These are phyloP conservation scores for Tuber aestivum DNA, from an alignment of 495 filamentous ascomycete genomes.

Conservation along the genomic window DNA sequence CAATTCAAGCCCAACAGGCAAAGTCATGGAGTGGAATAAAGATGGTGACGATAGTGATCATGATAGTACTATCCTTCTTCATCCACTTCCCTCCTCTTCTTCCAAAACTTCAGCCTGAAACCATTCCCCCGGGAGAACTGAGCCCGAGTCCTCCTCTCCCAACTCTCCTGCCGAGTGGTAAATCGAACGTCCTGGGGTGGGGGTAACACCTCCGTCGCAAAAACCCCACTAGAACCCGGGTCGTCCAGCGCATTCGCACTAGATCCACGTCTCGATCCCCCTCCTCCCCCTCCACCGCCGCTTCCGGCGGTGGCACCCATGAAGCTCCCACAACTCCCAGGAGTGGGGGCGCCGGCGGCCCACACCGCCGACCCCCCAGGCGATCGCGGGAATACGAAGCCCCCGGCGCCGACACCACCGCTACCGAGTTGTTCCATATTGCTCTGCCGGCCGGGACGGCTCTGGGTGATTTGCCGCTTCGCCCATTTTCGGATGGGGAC, in stretches of 20 bases:
- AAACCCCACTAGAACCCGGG: conserved; percentile 7
- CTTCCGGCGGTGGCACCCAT: neutral
- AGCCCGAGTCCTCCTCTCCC: conserved; percentile 34
- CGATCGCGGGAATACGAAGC: neutral
- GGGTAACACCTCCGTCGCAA: conserved; percentile 3
- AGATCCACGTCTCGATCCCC: neutral
- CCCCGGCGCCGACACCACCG: neutral
- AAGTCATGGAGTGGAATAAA: neutral
- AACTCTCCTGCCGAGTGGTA: conserved; percentile 34
- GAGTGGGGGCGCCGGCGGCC: neutral
- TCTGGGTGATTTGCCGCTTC: conserved; percentile 29
- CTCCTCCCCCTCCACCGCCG: neutral
- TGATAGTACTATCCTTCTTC: neutral
- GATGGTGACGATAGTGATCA: neutral
- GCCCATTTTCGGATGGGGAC: conserved; percentile 37
- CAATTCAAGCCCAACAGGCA: neutral
- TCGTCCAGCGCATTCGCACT: neutral
- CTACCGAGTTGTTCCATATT: conserved; percentile 20
- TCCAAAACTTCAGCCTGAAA: conserved; percentile 30
- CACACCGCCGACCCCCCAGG: neutral
- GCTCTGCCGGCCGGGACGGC: conserved; percentile 21
- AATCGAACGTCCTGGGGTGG: neutral
- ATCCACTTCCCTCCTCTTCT: conserved; percentile 9
- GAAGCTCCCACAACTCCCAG: neutral
- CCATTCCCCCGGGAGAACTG: conserved; percentile 23